Base-by-base conservation (phyloP, 352 stramenopile species). In the Pythium folliculosum region DNA sequence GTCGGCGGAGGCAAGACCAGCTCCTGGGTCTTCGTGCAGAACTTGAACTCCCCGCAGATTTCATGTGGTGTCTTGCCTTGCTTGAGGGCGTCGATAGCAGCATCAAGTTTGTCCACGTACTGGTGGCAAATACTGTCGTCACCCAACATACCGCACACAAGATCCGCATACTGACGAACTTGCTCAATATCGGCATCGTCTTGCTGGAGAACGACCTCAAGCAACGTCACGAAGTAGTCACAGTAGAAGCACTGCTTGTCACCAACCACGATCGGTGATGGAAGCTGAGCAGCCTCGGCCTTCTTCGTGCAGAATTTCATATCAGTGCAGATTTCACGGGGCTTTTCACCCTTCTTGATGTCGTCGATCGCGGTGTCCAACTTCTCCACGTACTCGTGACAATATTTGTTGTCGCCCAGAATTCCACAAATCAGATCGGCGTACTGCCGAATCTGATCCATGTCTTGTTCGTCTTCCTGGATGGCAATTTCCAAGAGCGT, bases 381-480 rank as follows among this genome's bases (percentile, higher is more conserved):
- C 53, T 91, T 68, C 30, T 86, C 79, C 40, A 91, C 72, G 50
- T 91, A 91, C 61, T 76, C 47, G 56, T 93, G 82, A 48, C 82
- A 93, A 0, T 76, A 57, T 49, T 80, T 91, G 43, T 88, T 77
- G 10, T 76, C 64, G 25, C 82, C 81, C 12, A 93, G 68, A 57
- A 90, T 78, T 68, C 81, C 76, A 52, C 84, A 93, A 38, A 93
- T 87, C 78, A 93, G 85, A 49, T 93, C 84, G 0, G 82, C 82
- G 48, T 89, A 89, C 65, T 75, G 57, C 2, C 84, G 82, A 12
- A 93, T 72, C 66, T 88, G 58, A 37, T 78, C 62, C 14, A 93
- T 76, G 44, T 90, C 70, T 4, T 81, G 64, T 2, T 77, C 69
- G 43, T 86, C 80, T 52, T 92, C 78, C 50, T 89, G 71, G 43